Evolutionary conservation across 225 moss, liverwort and hornwort genomes (phyloP).

Genomic region (Anthoceros angustus): DNA sequence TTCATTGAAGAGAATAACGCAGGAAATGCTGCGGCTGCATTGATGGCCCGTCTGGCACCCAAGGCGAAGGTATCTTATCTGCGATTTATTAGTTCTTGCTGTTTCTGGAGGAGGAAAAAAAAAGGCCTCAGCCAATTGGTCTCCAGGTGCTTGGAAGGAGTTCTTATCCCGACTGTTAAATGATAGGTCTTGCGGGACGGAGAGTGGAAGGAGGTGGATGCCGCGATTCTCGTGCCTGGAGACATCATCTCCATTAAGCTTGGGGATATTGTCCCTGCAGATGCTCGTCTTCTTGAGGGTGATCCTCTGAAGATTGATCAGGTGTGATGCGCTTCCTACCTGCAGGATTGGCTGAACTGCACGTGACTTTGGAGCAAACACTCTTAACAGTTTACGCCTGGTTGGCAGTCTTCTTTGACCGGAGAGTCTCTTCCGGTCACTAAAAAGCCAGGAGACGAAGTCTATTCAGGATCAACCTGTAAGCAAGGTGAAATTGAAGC

Average conservation of each 20-base stretch:
- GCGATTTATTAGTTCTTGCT: not conserved
- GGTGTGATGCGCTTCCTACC: constrained; percentile 6
- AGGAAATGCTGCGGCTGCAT: not conserved
- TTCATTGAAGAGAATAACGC: not conserved
- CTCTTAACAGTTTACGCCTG: too few species aligned
- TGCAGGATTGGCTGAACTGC: not conserved
- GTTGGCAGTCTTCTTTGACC: constrained; percentile 20
- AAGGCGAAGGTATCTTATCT: not conserved
- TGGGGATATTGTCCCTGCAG: constrained; percentile 28
- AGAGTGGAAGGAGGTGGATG: constrained; percentile 19
- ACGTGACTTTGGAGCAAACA: too few species aligned
- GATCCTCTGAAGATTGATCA: constrained; percentile 29
- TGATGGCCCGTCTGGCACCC: not conserved
- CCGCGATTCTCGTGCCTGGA: constrained; percentile 19
- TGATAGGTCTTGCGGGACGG: constrained; percentile 21
- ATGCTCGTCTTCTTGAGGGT: constrained; percentile 24
- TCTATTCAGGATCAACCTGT: constrained; percentile 24
- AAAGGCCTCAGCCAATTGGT: too few species aligned
- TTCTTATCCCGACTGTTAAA: too few species aligned
- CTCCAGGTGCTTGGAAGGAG: too few species aligned
- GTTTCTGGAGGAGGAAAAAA: not conserved
- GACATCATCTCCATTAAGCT: constrained; percentile 23
- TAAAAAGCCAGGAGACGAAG: constrained; percentile 20
- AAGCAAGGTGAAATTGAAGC: constrained; percentile 25
- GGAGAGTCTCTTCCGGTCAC: constrained; percentile 22